Evolutionary conservation across 345 rosid genomes (phyloP), one percentile per base, ranked within the genome.

Genomic region (Hibiscus syriacus): DNA sequence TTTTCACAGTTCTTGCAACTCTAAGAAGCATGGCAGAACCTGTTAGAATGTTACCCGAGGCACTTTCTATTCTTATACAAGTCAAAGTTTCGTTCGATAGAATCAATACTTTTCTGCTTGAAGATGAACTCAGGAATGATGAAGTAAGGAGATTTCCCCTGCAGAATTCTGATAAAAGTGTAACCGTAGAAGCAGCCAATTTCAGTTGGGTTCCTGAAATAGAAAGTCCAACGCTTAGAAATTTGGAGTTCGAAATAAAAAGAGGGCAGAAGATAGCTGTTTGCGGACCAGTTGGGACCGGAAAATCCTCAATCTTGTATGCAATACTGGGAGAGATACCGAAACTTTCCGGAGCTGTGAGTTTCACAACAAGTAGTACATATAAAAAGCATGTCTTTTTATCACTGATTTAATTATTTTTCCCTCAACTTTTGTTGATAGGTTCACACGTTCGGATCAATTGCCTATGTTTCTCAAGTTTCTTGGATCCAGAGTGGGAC

Each of bases 401-500:
- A n/a, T 61, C 50, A 49, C 68, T 69, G 36, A 52, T 67, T 36
- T 5, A 49, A 27, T 22, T 55, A 57, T 8, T 43, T 66, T 62
- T 63, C 16, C 19, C 38, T 52, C 6, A 32, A 17, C 63, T 22
- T 30, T 61, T 20, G 46, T 60, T 2, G 59, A 63, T 69, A 88
- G 97, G 95, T 85, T 50, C 66, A 68, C 55, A 72, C 85, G 22
- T 75, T 55, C 7, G 88, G 96, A 46, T 75, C 86, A 25, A 75
- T 84, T 25, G 96, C 91, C 36, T 91, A 87, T 79, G 96, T 87
- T 56, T 76, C 92, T 73, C 97, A 91, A 77, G 80, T 74, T 8
- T 79, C 97, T 53, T 87, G 96, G 97, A 85, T 91, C 71, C 97
- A 88, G 56, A 88, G 96, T 69, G 97, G 97, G 55, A 85, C 86